phyloP scores from a whole-genome alignment of 768 basidiomycete genomes.

The Leccinum pellstonianum region DNA sequence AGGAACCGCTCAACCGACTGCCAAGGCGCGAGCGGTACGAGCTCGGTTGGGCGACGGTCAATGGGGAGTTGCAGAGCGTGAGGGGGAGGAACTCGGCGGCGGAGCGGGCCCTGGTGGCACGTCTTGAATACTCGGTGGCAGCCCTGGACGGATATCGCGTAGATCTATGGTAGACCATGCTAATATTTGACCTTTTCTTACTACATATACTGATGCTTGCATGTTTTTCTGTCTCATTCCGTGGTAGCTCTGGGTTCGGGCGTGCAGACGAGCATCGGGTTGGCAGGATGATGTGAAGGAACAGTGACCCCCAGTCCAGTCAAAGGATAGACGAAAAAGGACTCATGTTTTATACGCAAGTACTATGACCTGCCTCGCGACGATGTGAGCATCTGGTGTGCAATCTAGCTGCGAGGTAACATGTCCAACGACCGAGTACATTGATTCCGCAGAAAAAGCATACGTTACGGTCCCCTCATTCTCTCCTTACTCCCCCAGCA shows the following conservation, averaged over 20 bases:
- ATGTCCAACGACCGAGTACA: slow-evolving; percentile 3
- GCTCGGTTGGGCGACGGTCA: slow-evolving; percentile 19
- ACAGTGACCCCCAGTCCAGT: no score
- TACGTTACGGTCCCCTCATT: slow-evolving; percentile 31
- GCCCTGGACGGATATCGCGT: background rate
- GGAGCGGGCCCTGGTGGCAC: background rate
- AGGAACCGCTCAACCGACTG: slow-evolving; percentile 13
- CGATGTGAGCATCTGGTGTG: background rate
- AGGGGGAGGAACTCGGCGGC: background rate
- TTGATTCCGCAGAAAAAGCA: background rate
- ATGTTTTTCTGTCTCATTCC: background rate
- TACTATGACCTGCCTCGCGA: background rate
- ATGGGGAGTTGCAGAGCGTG: slow-evolving; percentile 9
- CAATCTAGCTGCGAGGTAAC: background rate
- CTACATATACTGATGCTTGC: no score
- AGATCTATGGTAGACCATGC: background rate
- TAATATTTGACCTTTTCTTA: background rate
- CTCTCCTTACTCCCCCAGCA: slow-evolving; percentile 48
- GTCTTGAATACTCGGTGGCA: background rate
- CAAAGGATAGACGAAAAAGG: no score
- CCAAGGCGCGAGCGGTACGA: slow-evolving; percentile 13
- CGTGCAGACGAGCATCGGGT: no score
- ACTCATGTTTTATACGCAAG: background rate
- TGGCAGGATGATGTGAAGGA: no score
- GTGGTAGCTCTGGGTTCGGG: no score